phyloP scores from a whole-genome alignment of 1,284 basidiomycete genomes.

The Cryptococcus sp. region DNA sequence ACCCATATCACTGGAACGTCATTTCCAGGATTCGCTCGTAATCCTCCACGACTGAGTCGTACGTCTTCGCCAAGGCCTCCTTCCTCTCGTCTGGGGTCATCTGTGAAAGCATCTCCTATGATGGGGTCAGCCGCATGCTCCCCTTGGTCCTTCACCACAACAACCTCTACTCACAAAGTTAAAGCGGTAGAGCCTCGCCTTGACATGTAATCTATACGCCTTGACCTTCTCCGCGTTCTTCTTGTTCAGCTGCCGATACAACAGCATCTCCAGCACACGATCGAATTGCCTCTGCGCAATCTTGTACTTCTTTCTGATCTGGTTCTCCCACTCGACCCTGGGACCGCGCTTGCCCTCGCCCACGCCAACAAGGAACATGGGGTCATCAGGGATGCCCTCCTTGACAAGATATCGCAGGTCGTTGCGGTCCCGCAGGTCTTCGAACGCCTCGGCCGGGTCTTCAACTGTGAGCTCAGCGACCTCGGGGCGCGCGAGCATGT shows the following conservation, averaged over 20 bases:
- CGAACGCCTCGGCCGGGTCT: conserved; percentile 77
- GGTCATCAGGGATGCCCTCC: conserved; percentile 35
- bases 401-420: conserved; percentile 72
- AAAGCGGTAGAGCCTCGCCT: conserved; percentile 88
- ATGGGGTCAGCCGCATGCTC: background rate
- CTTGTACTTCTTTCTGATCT: conserved; percentile 76
- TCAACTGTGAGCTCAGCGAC: conserved; percentile 92
- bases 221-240: conserved; percentile 58
- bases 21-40: conserved; percentile 73
- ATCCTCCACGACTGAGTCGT: conserved; percentile 78
- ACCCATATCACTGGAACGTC: conserved; percentile 33
- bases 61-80: conserved; percentile 90
- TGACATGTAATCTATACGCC: conserved; percentile 74
- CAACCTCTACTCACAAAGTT: conserved; percentile 67
- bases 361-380: conserved; percentile 32
- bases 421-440: conserved; percentile 83
- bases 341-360: conserved; percentile 28
- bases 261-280: conserved; percentile 86
- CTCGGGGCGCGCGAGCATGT: conserved; percentile 62
- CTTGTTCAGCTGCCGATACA: conserved; percentile 68
- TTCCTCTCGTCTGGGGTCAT: conserved; percentile 79
- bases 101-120: conserved; percentile 78
- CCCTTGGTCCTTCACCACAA: background rate
- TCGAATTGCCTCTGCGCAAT: conserved; percentile 93
- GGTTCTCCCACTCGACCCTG: conserved; percentile 64